Percentiles rank a stretch among this genome's conserved stretches.
These are phyloP conservation scores for Calocybe indica DNA, from an alignment of 768 basidiomycete species.

Conservation along the genomic window DNA sequence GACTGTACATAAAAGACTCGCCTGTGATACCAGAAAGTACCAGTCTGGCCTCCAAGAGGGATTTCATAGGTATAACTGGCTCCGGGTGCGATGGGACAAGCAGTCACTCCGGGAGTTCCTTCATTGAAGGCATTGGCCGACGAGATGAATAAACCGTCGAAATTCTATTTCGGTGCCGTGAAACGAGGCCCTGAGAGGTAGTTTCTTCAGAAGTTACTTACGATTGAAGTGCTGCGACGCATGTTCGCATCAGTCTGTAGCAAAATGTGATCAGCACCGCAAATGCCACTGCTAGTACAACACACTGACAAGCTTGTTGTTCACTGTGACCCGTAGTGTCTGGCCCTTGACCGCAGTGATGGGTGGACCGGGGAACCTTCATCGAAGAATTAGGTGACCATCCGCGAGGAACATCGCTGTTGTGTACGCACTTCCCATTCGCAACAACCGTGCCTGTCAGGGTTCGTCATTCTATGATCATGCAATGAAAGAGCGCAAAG, in stretches of 20 bases:
- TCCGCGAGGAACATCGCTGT: not conserved
- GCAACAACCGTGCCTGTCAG: constrained; percentile 15
- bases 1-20: not conserved
- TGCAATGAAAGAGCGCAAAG: not conserved
- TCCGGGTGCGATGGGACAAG: constrained; percentile 35
- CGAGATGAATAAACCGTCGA: constrained; percentile 21
- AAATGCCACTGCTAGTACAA: not conserved
- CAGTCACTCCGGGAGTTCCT: constrained; percentile 36
- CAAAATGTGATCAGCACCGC: not conserved
- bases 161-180: constrained; percentile 9
- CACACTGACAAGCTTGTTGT: constrained; percentile 31
- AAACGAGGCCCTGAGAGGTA: not conserved
- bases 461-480: not conserved
- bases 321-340: constrained; percentile 34
- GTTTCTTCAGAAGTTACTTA: constrained; percentile 6
- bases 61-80: constrained; percentile 31
- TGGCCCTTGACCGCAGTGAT: constrained; percentile 39
- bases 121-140: constrained; percentile 20
- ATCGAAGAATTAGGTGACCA: constrained; percentile 16
- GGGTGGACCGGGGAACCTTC: constrained; percentile 38
- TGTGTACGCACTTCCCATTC: constrained; percentile 15
- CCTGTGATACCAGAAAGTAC: constrained; percentile 38
- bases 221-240: constrained; percentile 22
- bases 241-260: constrained; percentile 22
- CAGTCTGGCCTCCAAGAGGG: constrained; percentile 27